Conservation (phyloP, 495 filamentous ascomycete species). For the Hypoxylon intermedium region DNA sequence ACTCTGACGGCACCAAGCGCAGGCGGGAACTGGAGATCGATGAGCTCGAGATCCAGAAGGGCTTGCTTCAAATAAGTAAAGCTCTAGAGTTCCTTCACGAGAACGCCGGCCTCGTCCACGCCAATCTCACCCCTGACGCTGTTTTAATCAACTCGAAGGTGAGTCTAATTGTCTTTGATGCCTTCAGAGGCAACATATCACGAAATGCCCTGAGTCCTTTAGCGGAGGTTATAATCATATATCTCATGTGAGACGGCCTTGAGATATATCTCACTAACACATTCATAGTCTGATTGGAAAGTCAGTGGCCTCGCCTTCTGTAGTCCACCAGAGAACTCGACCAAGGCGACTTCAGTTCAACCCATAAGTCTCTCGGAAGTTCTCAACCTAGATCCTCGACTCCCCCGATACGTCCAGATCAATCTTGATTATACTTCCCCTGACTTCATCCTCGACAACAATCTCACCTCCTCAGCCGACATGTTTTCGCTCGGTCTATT, state of each 20-base stretch:
- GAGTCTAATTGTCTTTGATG: constrained; percentile 35
- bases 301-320: constrained; percentile 92
- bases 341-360: constrained; percentile 69
- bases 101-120: constrained; percentile 91
- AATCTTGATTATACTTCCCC: constrained; percentile 93
- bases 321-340: constrained; percentile 73
- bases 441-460: constrained; percentile 88
- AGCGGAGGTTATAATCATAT: too few species aligned
- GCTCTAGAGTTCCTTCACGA: constrained; percentile 96
- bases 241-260: too few species aligned
- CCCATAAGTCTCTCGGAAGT: constrained; percentile 82
- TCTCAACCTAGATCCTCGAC: constrained; percentile 82
- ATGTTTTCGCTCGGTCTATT: constrained; percentile 92
- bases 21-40: constrained; percentile 92
- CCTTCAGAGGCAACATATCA: not conserved
- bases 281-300: constrained; percentile 88
- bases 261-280: too few species aligned
- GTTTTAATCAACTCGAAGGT: constrained; percentile 93
- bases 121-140: constrained; percentile 94
- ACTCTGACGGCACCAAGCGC: constrained; percentile 73
- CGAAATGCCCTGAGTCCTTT: too few species aligned
- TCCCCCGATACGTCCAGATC: constrained; percentile 84
- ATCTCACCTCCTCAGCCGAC: constrained; percentile 79
- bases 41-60: constrained; percentile 97
- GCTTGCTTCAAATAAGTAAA: constrained; percentile 88